Conservation (phyloP, 129 eudicot species). For the Heracleum sosnowskyi region DNA sequence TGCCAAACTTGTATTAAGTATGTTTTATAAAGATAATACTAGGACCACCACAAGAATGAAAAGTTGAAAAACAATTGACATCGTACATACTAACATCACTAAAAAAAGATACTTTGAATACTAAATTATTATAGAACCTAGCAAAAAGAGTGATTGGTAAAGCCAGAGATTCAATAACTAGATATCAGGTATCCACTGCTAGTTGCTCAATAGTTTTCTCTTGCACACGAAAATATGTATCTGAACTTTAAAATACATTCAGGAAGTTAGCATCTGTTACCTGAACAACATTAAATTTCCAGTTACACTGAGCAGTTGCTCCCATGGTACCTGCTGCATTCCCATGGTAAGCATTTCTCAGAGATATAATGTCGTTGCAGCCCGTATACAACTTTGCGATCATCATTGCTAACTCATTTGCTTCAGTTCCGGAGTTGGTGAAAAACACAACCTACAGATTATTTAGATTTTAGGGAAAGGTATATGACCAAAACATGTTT, state of each 20-base stretch:
- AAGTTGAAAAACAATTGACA: background rate
- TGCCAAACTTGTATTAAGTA: background rate
- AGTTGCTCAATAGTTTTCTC: background rate
- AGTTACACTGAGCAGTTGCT: conserved; percentile 77
- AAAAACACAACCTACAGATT: conserved; percentile 72
- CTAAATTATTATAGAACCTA: no score
- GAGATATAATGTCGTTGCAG: conserved; percentile 67
- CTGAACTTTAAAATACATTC: background rate
- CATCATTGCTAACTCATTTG: conserved; percentile 91
- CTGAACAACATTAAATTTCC: conserved; percentile 84
- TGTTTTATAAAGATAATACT: background rate
- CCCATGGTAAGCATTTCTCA: conserved; percentile 92
- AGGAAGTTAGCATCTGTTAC: conserved; percentile 22
- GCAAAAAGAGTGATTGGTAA: background rate
- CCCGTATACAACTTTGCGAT: conserved; percentile 75
- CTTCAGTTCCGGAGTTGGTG: conserved; percentile 86
- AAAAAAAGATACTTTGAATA: no score
- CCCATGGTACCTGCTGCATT: conserved; percentile 84
- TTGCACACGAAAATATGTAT: background rate
- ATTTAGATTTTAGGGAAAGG: background rate
- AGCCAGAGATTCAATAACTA: background rate
- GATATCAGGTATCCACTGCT: background rate
- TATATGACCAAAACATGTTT: background rate
- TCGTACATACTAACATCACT: background rate
- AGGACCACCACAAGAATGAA: background rate